Conservation (phyloP, 495 filamentous ascomycete genomes). For the Venustampulla echinocandica region DNA sequence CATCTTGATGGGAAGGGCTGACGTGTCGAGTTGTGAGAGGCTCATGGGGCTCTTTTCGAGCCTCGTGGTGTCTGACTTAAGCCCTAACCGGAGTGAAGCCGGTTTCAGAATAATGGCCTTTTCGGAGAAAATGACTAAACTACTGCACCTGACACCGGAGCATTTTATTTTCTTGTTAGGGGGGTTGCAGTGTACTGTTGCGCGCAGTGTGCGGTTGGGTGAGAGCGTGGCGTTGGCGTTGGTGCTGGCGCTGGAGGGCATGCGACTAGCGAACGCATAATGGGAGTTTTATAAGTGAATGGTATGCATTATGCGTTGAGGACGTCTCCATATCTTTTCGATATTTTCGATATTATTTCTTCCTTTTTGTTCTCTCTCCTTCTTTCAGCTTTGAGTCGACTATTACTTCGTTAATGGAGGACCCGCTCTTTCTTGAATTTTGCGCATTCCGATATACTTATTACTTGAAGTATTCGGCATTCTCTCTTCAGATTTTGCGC, state of each 20-base stretch:
- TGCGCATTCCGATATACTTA: background rate
- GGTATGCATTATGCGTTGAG: constrained; percentile 1
- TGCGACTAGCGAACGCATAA: constrained; percentile 1
- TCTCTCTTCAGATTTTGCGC: no score
- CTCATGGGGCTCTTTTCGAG: background rate
- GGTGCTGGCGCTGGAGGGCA: no score
- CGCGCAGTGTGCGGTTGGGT: background rate
- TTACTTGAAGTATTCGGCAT: no score
- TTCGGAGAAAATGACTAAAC: no score
- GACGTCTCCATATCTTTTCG: no score
- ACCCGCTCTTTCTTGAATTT: background rate
- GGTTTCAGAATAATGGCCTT: background rate
- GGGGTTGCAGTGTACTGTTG: background rate
- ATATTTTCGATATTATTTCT: background rate
- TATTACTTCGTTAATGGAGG: background rate
- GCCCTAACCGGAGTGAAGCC: background rate
- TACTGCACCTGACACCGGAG: no score
- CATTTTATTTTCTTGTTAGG: no score
- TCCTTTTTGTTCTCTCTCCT: background rate
- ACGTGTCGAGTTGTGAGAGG: background rate
- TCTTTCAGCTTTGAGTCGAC: background rate
- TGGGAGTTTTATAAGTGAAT: background rate
- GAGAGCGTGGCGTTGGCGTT: background rate
- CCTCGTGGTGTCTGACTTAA: background rate
- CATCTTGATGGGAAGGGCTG: background rate